Percentiles rank a stretch among this genome's conserved stretches.
Conservation (phyloP, 2,329 filamentous ascomycete genomes). For the Chrysosporium queenslandicum region DNA sequence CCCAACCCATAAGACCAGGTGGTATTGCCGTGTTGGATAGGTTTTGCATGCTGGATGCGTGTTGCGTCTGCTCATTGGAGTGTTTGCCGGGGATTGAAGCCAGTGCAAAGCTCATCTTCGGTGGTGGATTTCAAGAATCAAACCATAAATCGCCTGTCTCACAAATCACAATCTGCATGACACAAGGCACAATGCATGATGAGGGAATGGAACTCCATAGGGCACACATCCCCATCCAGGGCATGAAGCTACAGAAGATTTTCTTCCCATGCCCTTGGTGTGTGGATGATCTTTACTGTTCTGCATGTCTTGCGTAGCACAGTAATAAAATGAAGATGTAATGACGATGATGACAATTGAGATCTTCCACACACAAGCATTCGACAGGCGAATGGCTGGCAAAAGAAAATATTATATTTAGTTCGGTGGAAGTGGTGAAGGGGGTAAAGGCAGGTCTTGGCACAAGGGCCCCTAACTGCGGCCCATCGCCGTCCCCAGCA, state of each 20-base stretch:
- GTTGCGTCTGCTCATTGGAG: background rate
- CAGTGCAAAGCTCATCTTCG: background rate
- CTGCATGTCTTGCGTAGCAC: background rate
- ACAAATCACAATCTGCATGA: slow-evolving; percentile 7
- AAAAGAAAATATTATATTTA: background rate
- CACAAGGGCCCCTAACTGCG: slow-evolving; percentile 2
- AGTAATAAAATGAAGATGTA: background rate
- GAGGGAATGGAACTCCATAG: background rate
- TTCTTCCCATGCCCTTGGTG: background rate
- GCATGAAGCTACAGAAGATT: background rate
- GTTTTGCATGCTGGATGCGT: background rate
- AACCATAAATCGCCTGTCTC: slow-evolving; percentile 1
- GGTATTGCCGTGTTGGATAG: slow-evolving; percentile 1
- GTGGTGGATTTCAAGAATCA: background rate
- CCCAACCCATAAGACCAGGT: slow-evolving; percentile 2
- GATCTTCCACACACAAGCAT: background rate
- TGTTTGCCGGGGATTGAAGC: background rate
- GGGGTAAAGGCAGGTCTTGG: slow-evolving; percentile 2
- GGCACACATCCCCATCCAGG: no score
- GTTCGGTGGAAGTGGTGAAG: background rate
- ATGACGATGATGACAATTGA: background rate
- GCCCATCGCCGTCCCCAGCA: background rate
- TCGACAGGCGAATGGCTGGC: background rate
- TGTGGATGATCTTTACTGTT: background rate
- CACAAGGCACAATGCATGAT: background rate